Evolutionary conservation across 1,284 basidiomycete species (phyloP), one percentile per base, ranked within the genome.

Genomic region (Apiotrichum porosum): DNA sequence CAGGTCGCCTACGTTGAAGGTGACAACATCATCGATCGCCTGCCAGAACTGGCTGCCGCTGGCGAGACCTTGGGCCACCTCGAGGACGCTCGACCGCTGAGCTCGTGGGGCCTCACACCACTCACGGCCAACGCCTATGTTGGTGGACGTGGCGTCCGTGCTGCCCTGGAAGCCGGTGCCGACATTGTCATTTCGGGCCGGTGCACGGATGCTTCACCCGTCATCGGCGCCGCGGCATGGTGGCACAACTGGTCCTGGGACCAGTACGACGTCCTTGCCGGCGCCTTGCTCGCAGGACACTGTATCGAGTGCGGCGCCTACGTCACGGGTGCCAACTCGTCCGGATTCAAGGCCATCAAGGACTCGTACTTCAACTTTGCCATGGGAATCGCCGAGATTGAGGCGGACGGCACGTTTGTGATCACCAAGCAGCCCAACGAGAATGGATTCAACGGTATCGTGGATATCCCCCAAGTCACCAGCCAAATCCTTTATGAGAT

Each of bases 361-460:
- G 54, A 52, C 31, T 32, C 44, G 10, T 58, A 56, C 42, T 53
- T 47, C 33, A 49, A 60, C 48, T 45, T 63, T 6, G 44, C 56
- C n/a, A 62, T 58, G 48, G 58, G 58, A 13, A 62, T 63, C 15
- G 56, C 58, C 23, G 62, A 63, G 44, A 63, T 63, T n/a, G 43
- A 50, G 9, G 12, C n/a, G 6, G 52, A 57, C 33, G 62, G 62
- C 12, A 46, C 39, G 2, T 56, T 58, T 36, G 44, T 57, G 21
- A 55, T 61, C 34, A 58, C 60, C 5, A 58, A 60, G 39, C 53
- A 45, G 28, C 37, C 37, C 15, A 17, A 24, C 12, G 18, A 24
- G 33, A 17, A 24, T 4, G 42, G 42, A 18, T 30, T 41, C 28
- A 55, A 55, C 41, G 53, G 53, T 36, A 33, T 48, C 36, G 53